These are phyloP conservation scores for Xylariaceae sp. DNA, from an alignment of 2,329 filamentous ascomycete species.

Conservation along the genomic window DNA sequence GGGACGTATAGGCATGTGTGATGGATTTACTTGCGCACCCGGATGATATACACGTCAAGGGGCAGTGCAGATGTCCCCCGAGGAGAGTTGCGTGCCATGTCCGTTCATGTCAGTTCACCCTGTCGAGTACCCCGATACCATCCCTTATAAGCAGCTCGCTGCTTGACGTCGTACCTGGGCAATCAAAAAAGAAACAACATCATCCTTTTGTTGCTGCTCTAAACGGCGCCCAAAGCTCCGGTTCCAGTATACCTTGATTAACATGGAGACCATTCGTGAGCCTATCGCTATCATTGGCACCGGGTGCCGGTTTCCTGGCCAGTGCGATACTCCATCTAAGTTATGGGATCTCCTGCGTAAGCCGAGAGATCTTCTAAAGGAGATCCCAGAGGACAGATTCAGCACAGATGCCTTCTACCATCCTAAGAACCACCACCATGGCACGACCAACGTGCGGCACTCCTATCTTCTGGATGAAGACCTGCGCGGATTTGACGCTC, in stretches of 20 bases:
- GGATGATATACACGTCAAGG: neutral
- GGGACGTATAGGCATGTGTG: neutral
- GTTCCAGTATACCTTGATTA: neutral
- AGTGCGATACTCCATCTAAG: slow-evolving; percentile 7
- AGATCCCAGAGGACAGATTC: slow-evolving; percentile 34
- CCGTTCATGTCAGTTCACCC: too few relatives aligned
- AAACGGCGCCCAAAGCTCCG: neutral
- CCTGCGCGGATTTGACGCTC: slow-evolving; percentile 36
- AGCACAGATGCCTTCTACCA: slow-evolving; percentile 34
- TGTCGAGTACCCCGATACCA: too few relatives aligned
- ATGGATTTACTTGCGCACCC: neutral
- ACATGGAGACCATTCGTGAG: slow-evolving; percentile 6
- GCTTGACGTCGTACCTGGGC: too few relatives aligned
- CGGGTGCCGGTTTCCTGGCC: slow-evolving; percentile 20
- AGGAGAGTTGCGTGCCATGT: too few relatives aligned
- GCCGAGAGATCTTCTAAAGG: slow-evolving; percentile 7
- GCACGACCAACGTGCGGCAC: slow-evolving; percentile 30
- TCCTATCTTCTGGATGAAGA: slow-evolving; percentile 35
- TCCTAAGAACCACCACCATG: slow-evolving; percentile 34
- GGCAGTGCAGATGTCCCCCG: too few relatives aligned
- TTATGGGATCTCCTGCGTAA: slow-evolving; percentile 16
- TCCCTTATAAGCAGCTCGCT: too few relatives aligned
- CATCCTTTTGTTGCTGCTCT: too few relatives aligned
- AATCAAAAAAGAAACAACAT: too few relatives aligned
- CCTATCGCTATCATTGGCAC: slow-evolving; percentile 23